Conservation (phyloP, 2,329 filamentous ascomycete genomes). For the Claviceps fusiformis region DNA sequence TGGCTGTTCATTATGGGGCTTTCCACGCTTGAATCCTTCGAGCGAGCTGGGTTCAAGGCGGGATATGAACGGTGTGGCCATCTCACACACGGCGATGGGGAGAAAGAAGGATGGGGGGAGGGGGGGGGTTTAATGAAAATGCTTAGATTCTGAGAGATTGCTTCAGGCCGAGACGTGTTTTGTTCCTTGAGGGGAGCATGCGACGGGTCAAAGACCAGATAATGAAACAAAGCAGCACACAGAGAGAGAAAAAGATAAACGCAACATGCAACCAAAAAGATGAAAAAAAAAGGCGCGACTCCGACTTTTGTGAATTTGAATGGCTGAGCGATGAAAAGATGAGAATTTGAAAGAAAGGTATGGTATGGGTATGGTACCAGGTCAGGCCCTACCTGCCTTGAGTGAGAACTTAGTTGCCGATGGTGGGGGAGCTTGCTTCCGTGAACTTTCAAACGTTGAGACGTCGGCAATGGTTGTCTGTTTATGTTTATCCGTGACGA, state of each 20-base stretch:
- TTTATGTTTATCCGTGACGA: background rate
- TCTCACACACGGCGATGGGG: conserved; percentile 10
- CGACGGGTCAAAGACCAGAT: background rate
- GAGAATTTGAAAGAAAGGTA: background rate
- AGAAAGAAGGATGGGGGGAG: too few species aligned
- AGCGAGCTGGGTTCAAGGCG: conserved; percentile 35
- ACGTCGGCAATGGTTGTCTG: background rate
- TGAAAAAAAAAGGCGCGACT: background rate
- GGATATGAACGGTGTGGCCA: conserved; percentile 37
- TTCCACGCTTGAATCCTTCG: conserved; percentile 29
- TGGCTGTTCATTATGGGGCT: conserved; percentile 29
- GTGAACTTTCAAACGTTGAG: background rate
- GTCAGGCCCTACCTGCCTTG: background rate
- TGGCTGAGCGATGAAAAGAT: background rate
- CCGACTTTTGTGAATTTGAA: background rate
- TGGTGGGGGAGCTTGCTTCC: background rate
- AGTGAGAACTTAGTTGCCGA: background rate
- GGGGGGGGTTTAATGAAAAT: too few species aligned
- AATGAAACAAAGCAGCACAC: too few species aligned
- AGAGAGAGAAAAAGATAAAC: background rate
- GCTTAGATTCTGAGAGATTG: background rate
- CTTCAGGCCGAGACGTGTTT: background rate
- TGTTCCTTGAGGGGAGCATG: background rate
- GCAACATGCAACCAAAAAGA: background rate
- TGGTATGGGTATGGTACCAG: background rate